Base-by-base conservation (phyloP, 1,284 basidiomycete genomes). In the Serendipita sp. region DNA sequence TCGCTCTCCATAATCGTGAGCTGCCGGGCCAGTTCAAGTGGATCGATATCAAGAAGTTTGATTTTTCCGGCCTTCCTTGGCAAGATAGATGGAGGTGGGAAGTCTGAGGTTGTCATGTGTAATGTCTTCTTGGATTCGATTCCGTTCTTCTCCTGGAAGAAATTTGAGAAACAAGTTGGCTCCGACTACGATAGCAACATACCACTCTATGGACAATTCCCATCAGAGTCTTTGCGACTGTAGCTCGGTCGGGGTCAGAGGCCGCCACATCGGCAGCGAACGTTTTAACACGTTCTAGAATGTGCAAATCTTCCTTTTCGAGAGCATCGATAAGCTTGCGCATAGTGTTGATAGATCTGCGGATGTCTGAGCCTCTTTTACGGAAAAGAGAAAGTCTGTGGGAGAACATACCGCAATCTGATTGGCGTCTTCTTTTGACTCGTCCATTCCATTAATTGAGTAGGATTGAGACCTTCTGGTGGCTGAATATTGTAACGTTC, bases 1-100 rank as follows among this genome's bases (percentile, higher is more conserved):
- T 83, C 79, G 67, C 87, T 88, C 73, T 99, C 96, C 77, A 96
- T 82, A 63, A 98, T 83, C 0, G 96, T 98, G 62, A 99, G 76
- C 72, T 99, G 96, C 44, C 96, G 82, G 0, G 93, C 95, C 17
- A 99, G 74, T 73, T 99, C 96, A 35, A 94, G 73, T 1, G 94
- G 79, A 68, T 99, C 93, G 60, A 96, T 82, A 66, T 95, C 92
- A n/a, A 87, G 73, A 17, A 95, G 77, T 68, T 91, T 92, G 66
- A 92, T 74, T 74, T 87, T 91, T 74, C 84, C 87, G 66, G 77
- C 76, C 60, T 79, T 76, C 71, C 85, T 88, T 0, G 92, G 93
- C 13, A 87, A 65, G 62, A 95, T 85, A 0, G 93, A 82, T 2
- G 72, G 67, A 0, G 92, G 91, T 30, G 88, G 83, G 2, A 76